Conservation (phyloP, 1,139 yeast species). For the Candida pseudoviswanathii region DNA sequence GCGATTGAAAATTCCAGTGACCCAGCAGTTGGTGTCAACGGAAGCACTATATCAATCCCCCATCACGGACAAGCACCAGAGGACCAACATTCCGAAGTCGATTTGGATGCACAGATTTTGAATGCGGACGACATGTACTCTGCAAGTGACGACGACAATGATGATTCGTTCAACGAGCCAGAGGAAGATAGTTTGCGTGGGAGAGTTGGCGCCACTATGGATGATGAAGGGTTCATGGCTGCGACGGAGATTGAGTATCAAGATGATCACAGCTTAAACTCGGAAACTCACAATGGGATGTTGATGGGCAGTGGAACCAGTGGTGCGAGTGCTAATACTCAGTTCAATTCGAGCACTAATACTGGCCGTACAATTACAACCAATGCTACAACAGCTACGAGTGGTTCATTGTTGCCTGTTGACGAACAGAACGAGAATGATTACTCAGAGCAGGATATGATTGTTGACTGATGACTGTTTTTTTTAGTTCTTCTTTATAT, state of each 20-base stretch:
- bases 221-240: conserved; percentile 55
- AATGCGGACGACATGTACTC: conserved; percentile 28
- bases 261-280: conserved; percentile 47
- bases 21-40: conserved; percentile 9
- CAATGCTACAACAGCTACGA: conserved; percentile 21
- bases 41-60: conserved; percentile 8
- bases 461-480: conserved; percentile 11
- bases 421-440: conserved; percentile 18
- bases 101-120: conserved; percentile 52
- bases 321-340: conserved; percentile 14
- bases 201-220: conserved; percentile 17
- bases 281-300: conserved; percentile 20
- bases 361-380: conserved; percentile 24
- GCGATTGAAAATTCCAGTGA: conserved; percentile 15
- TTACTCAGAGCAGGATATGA: conserved; percentile 51
- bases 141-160: conserved; percentile 34
- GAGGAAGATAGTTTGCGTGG: conserved; percentile 11
- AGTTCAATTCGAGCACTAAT: conserved; percentile 16
- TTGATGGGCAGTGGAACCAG: conserved; percentile 22
- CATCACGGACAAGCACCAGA: background rate
- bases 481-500: conserved; percentile 40
- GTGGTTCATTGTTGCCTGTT: conserved; percentile 14
- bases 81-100: conserved; percentile 23
- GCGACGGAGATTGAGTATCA: conserved; percentile 57
- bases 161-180: conserved; percentile 9